A percentile compares a stretch with the other conserved stretches of the same genome.
Conservation (phyloP, 306 rosid species). For the Chamaecrista fasciculata region DNA sequence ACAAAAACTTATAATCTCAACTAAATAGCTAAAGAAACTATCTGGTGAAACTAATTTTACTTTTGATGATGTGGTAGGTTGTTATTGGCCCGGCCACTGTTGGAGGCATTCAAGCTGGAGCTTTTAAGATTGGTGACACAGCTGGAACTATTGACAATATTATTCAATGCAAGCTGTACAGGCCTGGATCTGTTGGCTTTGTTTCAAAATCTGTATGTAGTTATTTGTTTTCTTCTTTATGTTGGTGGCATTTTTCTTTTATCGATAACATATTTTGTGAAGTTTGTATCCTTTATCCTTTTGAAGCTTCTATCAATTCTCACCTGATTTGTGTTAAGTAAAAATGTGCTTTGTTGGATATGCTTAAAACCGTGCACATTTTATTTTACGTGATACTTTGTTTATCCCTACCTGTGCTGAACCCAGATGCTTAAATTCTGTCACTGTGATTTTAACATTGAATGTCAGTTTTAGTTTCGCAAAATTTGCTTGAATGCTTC, state of each 20-base stretch:
- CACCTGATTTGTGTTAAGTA: background rate
- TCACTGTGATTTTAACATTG: background rate
- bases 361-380: background rate
- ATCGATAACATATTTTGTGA: background rate
- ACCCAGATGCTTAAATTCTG: background rate
- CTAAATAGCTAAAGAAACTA: slow-evolving; percentile 16
- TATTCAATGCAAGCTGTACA: slow-evolving; percentile 83
- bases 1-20: slow-evolving; percentile 15
- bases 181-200: slow-evolving; percentile 97
- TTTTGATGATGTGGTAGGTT: slow-evolving; percentile 51
- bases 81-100: slow-evolving; percentile 94
- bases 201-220: slow-evolving; percentile 90
- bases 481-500: background rate
- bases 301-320: background rate
- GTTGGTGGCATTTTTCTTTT: slow-evolving; percentile 2
- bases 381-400: background rate
- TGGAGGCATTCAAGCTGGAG: slow-evolving; percentile 96
- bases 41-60: slow-evolving; percentile 18
- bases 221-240: slow-evolving; percentile 18
- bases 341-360: background rate
- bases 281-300: background rate
- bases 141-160: slow-evolving; percentile 94
- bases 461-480: background rate
- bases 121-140: slow-evolving; percentile 93
- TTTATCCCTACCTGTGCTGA: background rate